Conservation (phyloP, 805 yeast genomes). For the Wickerhamiella dianesei region DNA sequence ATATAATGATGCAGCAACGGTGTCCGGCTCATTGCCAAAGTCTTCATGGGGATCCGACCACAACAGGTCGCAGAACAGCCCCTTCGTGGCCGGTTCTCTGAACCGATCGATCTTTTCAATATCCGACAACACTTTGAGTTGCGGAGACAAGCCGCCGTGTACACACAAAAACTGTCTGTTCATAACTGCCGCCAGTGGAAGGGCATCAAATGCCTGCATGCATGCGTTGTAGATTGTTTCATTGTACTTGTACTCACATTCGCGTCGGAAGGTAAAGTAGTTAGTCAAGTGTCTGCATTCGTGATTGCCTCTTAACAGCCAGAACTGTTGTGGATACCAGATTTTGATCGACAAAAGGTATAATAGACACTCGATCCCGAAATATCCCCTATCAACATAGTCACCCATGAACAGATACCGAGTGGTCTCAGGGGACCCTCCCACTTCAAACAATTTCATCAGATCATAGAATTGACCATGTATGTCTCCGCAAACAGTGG, state of each 20-base stretch:
- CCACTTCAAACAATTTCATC: constrained; percentile 81
- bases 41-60: constrained; percentile 96
- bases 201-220: constrained; percentile 63
- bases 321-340: constrained; percentile 57
- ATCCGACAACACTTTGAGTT: constrained; percentile 56
- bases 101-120: constrained; percentile 60
- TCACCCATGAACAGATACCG: constrained; percentile 81
- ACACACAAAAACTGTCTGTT: constrained; percentile 89
- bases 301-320: constrained; percentile 86
- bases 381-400: constrained; percentile 89
- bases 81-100: constrained; percentile 84
- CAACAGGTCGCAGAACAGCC: constrained; percentile 83
- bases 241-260: constrained; percentile 76
- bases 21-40: constrained; percentile 47
- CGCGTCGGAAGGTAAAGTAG: constrained; percentile 83
- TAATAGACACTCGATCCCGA: constrained; percentile 58
- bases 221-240: constrained; percentile 51
- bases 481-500: constrained; percentile 93
- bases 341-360: constrained; percentile 69
- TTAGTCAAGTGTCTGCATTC: constrained; percentile 88
- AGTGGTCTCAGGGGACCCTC: constrained; percentile 72
- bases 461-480: constrained; percentile 92
- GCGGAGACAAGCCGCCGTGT: constrained; percentile 93
- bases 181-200: constrained; percentile 89
- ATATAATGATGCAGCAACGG: constrained; percentile 29